Evolutionary conservation across 371 early-diverging fungal genomes (phyloP).

Genomic region (Rhizopus sp.): DNA sequence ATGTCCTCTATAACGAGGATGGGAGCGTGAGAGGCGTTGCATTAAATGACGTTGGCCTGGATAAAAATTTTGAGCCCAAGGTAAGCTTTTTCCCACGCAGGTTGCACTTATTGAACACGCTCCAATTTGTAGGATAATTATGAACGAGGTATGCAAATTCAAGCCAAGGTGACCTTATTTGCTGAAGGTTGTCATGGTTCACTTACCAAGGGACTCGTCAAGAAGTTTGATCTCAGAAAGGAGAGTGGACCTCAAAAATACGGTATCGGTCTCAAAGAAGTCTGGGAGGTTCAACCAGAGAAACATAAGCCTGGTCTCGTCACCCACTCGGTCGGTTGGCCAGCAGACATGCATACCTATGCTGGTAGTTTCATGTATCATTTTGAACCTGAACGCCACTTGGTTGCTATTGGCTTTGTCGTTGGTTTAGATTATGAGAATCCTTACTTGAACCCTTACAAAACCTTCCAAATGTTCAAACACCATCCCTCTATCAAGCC

Average conservation of each 20-base stretch:
- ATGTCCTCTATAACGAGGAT: constrained; percentile 88
- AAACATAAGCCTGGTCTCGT: constrained; percentile 90
- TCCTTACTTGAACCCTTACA: constrained; percentile 94
- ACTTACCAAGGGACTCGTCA: constrained; percentile 86
- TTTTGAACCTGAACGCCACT: constrained; percentile 77
- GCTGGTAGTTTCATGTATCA: constrained; percentile 97
- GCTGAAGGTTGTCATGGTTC: constrained; percentile 99
- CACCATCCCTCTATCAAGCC: constrained; percentile 86
- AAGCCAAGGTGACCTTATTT: constrained; percentile 93
- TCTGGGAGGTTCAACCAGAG: constrained; percentile 92
- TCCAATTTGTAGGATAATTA: constrained; percentile 63
- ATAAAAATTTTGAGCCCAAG: constrained; percentile 87
- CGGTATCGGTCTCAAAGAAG: constrained; percentile 97
- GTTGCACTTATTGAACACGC: background rate
- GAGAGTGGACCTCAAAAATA: constrained; percentile 86
- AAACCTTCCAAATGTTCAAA: constrained; percentile 96
- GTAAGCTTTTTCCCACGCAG: constrained; percentile 35
- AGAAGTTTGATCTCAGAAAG: constrained; percentile 86
- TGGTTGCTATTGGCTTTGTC: constrained; percentile 88
- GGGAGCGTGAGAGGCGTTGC: constrained; percentile 95
- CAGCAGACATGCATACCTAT: constrained; percentile 87
- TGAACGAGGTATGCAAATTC: constrained; percentile 96
- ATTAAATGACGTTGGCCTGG: constrained; percentile 95
- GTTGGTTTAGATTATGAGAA: constrained; percentile 94
- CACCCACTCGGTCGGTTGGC: constrained; percentile 93